A percentile compares a stretch with the other conserved stretches of the same genome.
Evolutionary conservation across 2,329 filamentous ascomycete species (phyloP).

Genomic region (Aspergillus sp.): DNA sequence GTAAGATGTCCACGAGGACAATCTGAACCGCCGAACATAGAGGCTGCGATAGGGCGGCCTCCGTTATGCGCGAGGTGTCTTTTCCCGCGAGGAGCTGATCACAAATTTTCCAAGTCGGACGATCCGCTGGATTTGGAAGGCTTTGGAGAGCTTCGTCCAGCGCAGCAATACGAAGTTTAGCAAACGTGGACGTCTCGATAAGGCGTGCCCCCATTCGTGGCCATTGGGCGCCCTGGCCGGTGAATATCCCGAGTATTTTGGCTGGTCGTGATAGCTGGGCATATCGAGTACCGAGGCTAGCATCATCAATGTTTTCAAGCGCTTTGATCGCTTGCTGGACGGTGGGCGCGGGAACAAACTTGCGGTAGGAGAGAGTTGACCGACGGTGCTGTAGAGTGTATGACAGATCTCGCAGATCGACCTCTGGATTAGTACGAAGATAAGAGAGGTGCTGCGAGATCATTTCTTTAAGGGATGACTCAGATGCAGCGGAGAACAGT

Average conservation of each 20-base stretch:
- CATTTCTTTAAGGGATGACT: not conserved
- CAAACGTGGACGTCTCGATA: slow-evolving; percentile 12
- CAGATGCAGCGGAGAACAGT: slow-evolving; percentile 9
- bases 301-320: not conserved
- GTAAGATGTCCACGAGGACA: slow-evolving; percentile 45
- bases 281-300: not conserved
- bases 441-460: not conserved
- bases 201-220: slow-evolving; percentile 22
- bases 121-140: slow-evolving; percentile 15
- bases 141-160: slow-evolving; percentile 6
- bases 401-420: slow-evolving; percentile 1
- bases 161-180: not conserved
- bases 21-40: slow-evolving; percentile 49
- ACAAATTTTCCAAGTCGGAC: slow-evolving; percentile 14
- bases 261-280: too few relatives aligned
- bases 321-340: not conserved
- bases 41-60: slow-evolving; percentile 15
- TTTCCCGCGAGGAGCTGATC: slow-evolving; percentile 6
- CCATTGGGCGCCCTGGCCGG: slow-evolving; percentile 32
- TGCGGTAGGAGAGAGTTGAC: too few relatives aligned
- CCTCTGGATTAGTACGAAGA: not conserved
- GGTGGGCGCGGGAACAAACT: not conserved
- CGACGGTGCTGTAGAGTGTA: not conserved
- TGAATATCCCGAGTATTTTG: slow-evolving; percentile 26
- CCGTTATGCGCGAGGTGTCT: slow-evolving; percentile 7